These are phyloP conservation scores for Datisca glomerata DNA, from an alignment of 306 rosid species.

Conservation along the genomic window DNA sequence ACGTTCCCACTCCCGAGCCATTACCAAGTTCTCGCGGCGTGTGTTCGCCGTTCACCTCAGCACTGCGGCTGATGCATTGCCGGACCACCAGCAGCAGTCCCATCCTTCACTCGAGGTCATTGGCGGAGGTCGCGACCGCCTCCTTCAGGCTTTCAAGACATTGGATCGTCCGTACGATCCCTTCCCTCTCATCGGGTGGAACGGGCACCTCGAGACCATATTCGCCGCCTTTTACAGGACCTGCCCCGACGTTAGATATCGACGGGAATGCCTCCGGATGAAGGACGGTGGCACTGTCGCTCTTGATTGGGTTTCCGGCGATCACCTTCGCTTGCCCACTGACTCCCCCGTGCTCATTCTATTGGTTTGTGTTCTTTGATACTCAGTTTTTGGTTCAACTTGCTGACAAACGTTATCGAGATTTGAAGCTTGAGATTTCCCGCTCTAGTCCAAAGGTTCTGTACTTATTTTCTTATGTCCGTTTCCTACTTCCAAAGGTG, in stretches of 20 bases:
- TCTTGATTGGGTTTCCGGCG: slow-evolving; percentile 79
- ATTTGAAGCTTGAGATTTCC: too few species aligned
- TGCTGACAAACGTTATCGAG: not conserved
- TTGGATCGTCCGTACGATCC: slow-evolving; percentile 38
- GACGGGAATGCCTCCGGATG: slow-evolving; percentile 59
- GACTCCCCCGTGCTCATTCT: slow-evolving; percentile 68
- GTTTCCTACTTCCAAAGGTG: too few species aligned
- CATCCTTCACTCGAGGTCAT: slow-evolving; percentile 53
- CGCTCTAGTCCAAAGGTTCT: too few species aligned
- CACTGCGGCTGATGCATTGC: slow-evolving; percentile 18
- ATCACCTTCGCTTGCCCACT: slow-evolving; percentile 27
- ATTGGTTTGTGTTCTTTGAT: slow-evolving; percentile 39
- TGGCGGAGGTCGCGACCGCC: slow-evolving; percentile 42
- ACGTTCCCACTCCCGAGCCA: not conserved
- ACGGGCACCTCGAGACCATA: slow-evolving; percentile 75
- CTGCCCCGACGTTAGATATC: slow-evolving; percentile 42
- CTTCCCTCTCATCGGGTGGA: slow-evolving; percentile 41
- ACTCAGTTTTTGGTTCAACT: not conserved
- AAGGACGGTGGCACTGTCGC: slow-evolving; percentile 61
- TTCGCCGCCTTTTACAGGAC: slow-evolving; percentile 66
- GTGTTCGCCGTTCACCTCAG: slow-evolving; percentile 14
- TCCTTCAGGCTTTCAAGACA: slow-evolving; percentile 35
- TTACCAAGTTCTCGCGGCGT: not conserved
- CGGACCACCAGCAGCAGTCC: slow-evolving; percentile 7
- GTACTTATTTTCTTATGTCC: too few species aligned